Conservation (phyloP, 306 rosid species). For the Vicia faba region DNA sequence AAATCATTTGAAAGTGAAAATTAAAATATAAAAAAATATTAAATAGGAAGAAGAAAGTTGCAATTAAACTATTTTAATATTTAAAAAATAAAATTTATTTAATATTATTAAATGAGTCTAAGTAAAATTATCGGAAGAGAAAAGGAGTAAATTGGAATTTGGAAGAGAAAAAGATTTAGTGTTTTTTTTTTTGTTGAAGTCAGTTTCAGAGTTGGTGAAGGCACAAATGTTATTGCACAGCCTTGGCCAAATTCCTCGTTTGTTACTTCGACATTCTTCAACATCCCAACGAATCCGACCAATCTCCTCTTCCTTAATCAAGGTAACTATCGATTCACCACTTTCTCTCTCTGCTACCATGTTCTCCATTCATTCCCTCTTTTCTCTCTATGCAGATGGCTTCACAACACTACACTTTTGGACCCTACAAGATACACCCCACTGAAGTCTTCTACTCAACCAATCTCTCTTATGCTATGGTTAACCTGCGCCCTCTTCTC, state of each 20-base stretch:
- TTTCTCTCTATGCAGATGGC: slow-evolving; percentile 44
- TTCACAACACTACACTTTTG: slow-evolving; percentile 46
- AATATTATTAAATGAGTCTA: no score
- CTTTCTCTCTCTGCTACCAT: not conserved
- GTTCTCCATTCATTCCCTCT: not conserved
- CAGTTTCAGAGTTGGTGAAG: not conserved
- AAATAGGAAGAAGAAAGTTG: no score
- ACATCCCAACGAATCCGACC: slow-evolving; percentile 34
- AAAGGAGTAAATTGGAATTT: no score
- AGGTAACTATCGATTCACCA: slow-evolving; percentile 35
- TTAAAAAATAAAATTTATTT: no score
- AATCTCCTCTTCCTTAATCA: slow-evolving; percentile 38
- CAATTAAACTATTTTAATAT: no score
- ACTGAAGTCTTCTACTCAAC: slow-evolving; percentile 76
- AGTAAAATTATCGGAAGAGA: no score
- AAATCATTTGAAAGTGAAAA: no score
- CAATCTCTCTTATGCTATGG: slow-evolving; percentile 76
- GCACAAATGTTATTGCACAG: slow-evolving; percentile 38
- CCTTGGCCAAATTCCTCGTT: slow-evolving; percentile 31
- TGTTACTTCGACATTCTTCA: slow-evolving; percentile 34
- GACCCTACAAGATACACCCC: slow-evolving; percentile 61
- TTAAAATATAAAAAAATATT: no score
- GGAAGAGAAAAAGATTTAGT: no score
- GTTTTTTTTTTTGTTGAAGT: no score
- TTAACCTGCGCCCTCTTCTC: slow-evolving; percentile 85